These are phyloP conservation scores for Tulasnella sp. DNA, from an alignment of 768 basidiomycete species.

Conservation along the genomic window DNA sequence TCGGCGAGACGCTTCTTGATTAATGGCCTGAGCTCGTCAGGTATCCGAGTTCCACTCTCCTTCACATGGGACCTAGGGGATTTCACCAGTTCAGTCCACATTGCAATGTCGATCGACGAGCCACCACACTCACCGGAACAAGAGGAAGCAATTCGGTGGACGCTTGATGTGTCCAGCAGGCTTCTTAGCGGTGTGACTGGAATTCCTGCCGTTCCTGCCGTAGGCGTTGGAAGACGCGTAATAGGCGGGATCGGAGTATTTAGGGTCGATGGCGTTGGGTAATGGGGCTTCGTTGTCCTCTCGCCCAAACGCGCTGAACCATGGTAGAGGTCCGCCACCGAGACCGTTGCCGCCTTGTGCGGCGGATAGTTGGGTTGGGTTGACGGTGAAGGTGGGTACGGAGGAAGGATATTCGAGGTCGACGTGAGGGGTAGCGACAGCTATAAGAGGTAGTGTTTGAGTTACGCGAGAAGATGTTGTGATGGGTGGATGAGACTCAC, in stretches of 20 bases:
- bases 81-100: neutral
- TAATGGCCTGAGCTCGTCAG: slow-evolving; percentile 5
- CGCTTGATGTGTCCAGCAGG: slow-evolving; percentile 24
- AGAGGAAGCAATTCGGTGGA: slow-evolving; percentile 25
- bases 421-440: slow-evolving; percentile 9
- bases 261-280: slow-evolving; percentile 12
- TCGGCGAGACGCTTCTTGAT: slow-evolving; percentile 12
- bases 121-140: slow-evolving; percentile 24
- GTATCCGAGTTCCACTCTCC: slow-evolving; percentile 10
- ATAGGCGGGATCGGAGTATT: slow-evolving; percentile 15
- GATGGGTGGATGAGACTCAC: too few species aligned
- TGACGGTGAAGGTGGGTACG: slow-evolving; percentile 15
- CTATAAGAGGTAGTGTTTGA: too few species aligned
- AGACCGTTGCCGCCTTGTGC: neutral
- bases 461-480: too few species aligned
- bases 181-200: slow-evolving; percentile 23
- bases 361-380: slow-evolving; percentile 13
- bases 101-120: slow-evolving; percentile 16
- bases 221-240: slow-evolving; percentile 7
- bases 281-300: slow-evolving; percentile 12
- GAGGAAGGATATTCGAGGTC: slow-evolving; percentile 16
- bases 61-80: slow-evolving; percentile 16
- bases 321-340: neutral
- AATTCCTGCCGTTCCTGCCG: slow-evolving; percentile 15
- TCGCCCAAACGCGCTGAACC: slow-evolving; percentile 14